Evolutionary conservation across 805 yeast genomes (phyloP), one percentile per base, ranked within the genome.

Genomic region (Debaryomyces maramus): DNA sequence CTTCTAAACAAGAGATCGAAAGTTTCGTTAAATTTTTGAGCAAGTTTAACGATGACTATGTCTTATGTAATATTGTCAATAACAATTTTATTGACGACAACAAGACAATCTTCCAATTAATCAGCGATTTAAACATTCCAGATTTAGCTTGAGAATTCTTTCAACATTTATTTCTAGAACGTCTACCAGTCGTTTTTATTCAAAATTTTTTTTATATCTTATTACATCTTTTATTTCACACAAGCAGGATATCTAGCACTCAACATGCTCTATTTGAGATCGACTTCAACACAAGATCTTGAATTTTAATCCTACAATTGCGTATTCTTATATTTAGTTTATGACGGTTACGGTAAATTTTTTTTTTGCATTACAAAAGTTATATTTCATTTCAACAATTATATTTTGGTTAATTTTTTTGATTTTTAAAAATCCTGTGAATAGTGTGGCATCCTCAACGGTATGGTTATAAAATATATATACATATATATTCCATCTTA

Each of bases 61-160:
- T 82, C 29, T 74, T 91, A 53, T 84, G 91, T 51, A 90, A 90
- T 63, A 78, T 91, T 54, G 97, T 91, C 42, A 95, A 90, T 67
- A 91, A 91, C 60, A 89, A 90, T 56, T 91, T 67, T 48, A 60
- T 70, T 39, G 69, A 65, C 44, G 77, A 78, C 38, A 75, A 79
- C 47, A 72, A 74, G 33, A 73, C 76, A 44, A 81, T 85, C 47
- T 83, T 81, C 59, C 51, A 63, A 8, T 62, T 83, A 43, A 74
- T 85, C 48, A 60, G 72, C 29, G 70, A 58, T 20, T 47, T 63
- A 32, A 39, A 43, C 26, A 37, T 49, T 32, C 51, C 58, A 24
- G 39, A 46, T 21, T 39, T 42, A 15, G 16, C 33, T 17, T 46
- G 27, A 34, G 16, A 17, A 4, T 33, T 15, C 11, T 5, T 34